Base-by-base conservation (phyloP, 331 rosid genomes). In the Spiraea crenata region DNA sequence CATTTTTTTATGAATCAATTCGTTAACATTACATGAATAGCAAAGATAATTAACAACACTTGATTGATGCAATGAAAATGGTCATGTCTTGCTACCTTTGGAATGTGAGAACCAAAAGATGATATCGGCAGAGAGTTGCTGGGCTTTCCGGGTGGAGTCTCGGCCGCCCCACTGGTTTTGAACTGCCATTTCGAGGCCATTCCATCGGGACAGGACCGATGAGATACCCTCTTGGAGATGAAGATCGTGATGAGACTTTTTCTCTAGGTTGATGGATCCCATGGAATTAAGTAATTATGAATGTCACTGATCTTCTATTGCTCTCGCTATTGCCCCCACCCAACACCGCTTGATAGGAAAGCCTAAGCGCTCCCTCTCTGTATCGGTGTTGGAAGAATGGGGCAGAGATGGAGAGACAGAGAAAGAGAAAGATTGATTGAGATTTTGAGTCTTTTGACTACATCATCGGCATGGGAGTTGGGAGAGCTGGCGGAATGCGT, bases 161-260 rank as follows among this genome's bases (percentile, higher is more conserved):
- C 13, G 71, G 35, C 96, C 96, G 35, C 89, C 96, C 95, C 96
- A 90, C 16, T 85, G 72, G 64, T 88, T 86, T 25, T 81, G 68
- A 50, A 90, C 63, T 19, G 95, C 96, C 90, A 88, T 73, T 81
- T 90, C 92, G 69, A 83, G 95, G 52, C 90, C 95, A 41, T 78
- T 65, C 95, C 96, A 90, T 7, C 55, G 77, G 11, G 96, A 86
- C 58, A 90, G 83, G 82, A 90, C 82, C 68, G 60, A 60, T 15
- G 84, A 50, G 48, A 90, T 79, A 42, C 48, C 74, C 19, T 75
- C 76, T 12, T 48, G 13, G 17, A 70, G 47, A 82, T 9, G 42
- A 9, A 74, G 25, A 51, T 69, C 5, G 34, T 64, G 14, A 41
- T 71, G 75, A 7, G 45, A 41, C 57, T 45, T 71, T 25, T 25